phyloP scores from a whole-genome alignment of 1,139 yeast genomes.

The Sugiyamaella xylanicola region DNA sequence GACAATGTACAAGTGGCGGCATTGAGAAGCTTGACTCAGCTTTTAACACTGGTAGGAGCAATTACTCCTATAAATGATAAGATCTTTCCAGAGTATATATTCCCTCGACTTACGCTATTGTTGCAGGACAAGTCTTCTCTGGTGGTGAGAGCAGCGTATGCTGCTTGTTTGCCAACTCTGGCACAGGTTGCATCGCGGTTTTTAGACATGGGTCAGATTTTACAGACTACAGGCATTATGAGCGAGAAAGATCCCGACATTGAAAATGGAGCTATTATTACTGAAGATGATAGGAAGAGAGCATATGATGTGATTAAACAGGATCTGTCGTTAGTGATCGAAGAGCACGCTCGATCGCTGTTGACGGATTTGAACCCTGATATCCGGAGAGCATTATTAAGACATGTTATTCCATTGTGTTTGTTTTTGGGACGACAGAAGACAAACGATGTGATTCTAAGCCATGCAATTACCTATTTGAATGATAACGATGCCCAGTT shows the following conservation, averaged over 20 bases:
- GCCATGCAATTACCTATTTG: constrained; percentile 87
- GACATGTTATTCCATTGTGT: constrained; percentile 73
- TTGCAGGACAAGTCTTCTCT: constrained; percentile 36
- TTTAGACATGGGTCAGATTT: constrained; percentile 63
- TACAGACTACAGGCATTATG: constrained; percentile 49
- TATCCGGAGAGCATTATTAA: constrained; percentile 70
- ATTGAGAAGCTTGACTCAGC: constrained; percentile 48
- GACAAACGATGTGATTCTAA: constrained; percentile 82
- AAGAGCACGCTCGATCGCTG: constrained; percentile 62
- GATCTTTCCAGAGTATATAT: constrained; percentile 75
- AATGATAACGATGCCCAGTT: constrained; percentile 75
- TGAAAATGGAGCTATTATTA: constrained; percentile 45
- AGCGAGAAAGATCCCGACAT: constrained; percentile 47
- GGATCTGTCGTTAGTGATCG: constrained; percentile 46
- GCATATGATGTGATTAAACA: constrained; percentile 43
- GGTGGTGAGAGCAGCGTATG: constrained; percentile 66
- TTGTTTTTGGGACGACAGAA: constrained; percentile 82
- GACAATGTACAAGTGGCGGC: constrained; percentile 58
- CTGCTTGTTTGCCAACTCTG: constrained; percentile 69
- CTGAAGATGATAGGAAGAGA: constrained; percentile 27
- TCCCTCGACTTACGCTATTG: constrained; percentile 58
- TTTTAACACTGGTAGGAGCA: constrained; percentile 64
- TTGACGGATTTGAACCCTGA: constrained; percentile 68
- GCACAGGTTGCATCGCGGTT: constrained; percentile 66
- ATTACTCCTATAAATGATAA: constrained; percentile 75